Evolutionary conservation across 352 stramenopile genomes (phyloP), one percentile per base, ranked within the genome.

Genomic region (Aphanomyces invadans): DNA sequence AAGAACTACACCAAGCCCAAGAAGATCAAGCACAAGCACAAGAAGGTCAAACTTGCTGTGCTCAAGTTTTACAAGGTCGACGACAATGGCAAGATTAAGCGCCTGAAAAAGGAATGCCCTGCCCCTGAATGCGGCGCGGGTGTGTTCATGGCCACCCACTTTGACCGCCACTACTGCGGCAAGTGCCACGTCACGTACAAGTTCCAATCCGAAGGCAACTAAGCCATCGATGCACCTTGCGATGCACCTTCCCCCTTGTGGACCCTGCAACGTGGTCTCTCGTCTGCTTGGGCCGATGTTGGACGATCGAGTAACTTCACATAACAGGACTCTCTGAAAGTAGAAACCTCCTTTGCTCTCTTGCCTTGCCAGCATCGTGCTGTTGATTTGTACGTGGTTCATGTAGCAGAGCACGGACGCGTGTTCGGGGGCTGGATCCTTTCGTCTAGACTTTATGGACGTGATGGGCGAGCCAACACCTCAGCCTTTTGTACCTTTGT

Each of bases 1-100:
- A 99, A 99, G 91, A 83, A 93, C 70, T 99, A 98, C 92, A 99
- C 93, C 78, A 99, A 98, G 89, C 97, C 97, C 69, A 99, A 99
- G 95, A 99, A 99, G 94, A 95, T 96, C 67, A 95, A 96, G 76
- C 89, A 97, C 88, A 95, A 97, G 80, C 90, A 97, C 87, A 94
- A 95, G 76, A 96, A 95, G 76, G 90, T 97, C 68, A 99, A 99
- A 89, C 89, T 99, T 49, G 95, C 96, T 36, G 89, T 95, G 71
- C 87, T 98, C 54, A 97, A 97, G 89, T 99, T 90, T 86, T 98
- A 98, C 88, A 96, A 97, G 79, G 92, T 97, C 31, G 87, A 97
- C 74, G 88, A 96, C 78, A 92, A 96, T 69, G 88, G 95, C 63
- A 98, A 98, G 87, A 96, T 99, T 73, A 90, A 96, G 70, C 90